Evolutionary conservation across 2,329 filamentous ascomycete species (phyloP), one percentile per base, ranked within the genome.

Genomic region (Botryotinia calthae): DNA sequence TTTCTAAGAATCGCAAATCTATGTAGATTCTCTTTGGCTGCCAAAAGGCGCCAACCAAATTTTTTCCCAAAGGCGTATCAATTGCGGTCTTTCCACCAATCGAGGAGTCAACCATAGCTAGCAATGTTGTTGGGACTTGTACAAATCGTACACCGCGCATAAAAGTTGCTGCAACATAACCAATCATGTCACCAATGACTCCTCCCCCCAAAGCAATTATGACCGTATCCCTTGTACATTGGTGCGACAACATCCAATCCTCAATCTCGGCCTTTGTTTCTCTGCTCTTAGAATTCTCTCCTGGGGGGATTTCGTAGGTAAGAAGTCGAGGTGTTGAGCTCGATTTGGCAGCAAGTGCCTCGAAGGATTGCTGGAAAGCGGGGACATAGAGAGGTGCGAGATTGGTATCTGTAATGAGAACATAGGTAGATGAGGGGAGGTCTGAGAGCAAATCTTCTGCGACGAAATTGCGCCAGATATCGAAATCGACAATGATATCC

Each of bases 11-110:
- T 72, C 90, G 88, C 74, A 98, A 86, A 82, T 99, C 96, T 78
- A 99, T 95, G 83, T 97, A 99, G 76, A 98, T 95, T 75, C 94
- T 90, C 79, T 92, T 88, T 7, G 96, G 96, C 82, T 99, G 96
- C 95, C 95, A 98, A 83, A 99, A 98, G 48, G 95, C 90, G 6
- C 96, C 96, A 72, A 99, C 90, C 75, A 99, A 84, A 81, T 99
- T 99, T 86, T 99, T 99, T 74, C 96, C 96, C 81, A 95, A 89
- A 12, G 95, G 95, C 0, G 94, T 97, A 81, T 99, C 96, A 82
- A 99, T 98, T 72, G 96, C 96, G 16, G 96, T 99, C 86, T 99
- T 99, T 76, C 96, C 96, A 75, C 96, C 96, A 80, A 99, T 98
- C 54, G 94, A 97, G 63, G 95, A 98, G 83, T 99, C 96, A 59